These are phyloP conservation scores for Astrothelium subdiscretum DNA, from an alignment of 495 filamentous ascomycete genomes.

Conservation along the genomic window DNA sequence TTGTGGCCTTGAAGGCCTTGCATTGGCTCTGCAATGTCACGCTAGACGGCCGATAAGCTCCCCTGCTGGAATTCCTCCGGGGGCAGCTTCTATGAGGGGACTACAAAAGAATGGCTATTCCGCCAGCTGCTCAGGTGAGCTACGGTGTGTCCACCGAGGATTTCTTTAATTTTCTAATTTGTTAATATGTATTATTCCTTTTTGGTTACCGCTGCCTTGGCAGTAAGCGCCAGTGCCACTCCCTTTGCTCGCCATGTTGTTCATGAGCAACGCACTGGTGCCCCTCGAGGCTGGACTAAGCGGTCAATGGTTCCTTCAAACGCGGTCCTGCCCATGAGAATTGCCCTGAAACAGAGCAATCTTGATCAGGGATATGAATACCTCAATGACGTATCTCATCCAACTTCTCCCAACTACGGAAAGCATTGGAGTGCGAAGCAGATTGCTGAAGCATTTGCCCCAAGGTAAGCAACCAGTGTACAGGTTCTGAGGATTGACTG, in stretches of 20 bases:
- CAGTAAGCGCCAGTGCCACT: background rate
- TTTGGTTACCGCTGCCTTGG: constrained; percentile 1
- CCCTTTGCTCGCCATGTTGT: constrained; percentile 9
- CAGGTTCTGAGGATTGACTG: background rate
- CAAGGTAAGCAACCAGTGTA: background rate
- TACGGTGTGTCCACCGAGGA: background rate
- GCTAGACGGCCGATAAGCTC: background rate
- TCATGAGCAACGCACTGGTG: constrained; percentile 2
- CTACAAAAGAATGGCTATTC: background rate
- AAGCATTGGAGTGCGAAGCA: constrained; percentile 18
- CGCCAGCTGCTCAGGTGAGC: background rate
- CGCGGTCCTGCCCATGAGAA: constrained; percentile 11
- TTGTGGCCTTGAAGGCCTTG: background rate
- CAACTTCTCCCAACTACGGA: constrained; percentile 17
- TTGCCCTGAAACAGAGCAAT: constrained; percentile 13
- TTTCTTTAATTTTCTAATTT: constrained; percentile 2
- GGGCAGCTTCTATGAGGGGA: background rate
- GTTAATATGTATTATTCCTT: background rate
- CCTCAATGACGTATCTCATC: constrained; percentile 14
- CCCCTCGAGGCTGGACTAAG: constrained; percentile 1
- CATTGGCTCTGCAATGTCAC: background rate
- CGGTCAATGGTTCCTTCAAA: background rate
- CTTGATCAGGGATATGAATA: constrained; percentile 12
- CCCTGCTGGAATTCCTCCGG: background rate
- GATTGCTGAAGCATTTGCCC: constrained; percentile 12